Evolutionary conservation across 768 basidiomycete species (phyloP), one percentile per base, ranked within the genome.

Genomic region (Postia placenta): DNA sequence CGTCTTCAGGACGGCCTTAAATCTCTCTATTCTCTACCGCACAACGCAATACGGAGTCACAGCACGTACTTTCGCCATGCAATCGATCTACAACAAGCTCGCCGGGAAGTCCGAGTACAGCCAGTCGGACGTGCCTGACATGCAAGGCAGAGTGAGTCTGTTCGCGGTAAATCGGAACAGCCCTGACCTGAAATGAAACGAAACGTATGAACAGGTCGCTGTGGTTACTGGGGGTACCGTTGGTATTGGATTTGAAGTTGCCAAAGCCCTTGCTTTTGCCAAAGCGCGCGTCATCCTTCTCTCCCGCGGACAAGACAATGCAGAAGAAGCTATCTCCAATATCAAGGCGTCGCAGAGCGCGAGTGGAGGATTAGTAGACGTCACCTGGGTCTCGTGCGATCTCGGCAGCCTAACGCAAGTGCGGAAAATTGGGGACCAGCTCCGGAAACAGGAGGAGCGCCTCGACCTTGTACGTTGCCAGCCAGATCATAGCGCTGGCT

Each of bases 241-340:
- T 4, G 65, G 63, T 25, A 64, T 67, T 12, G 63, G 65, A 14
- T 63, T 56, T 26, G 64, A 68, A 42, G 63, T 66, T 26, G 62
- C 62, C 26, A 53, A 56, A 9, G 53, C 59, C 14, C 56, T 68
- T 30, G 62, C 65, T 1, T 49, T 57, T 12, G 60, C 62, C 3
- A 52, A 55, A 2, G 65, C 65, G 2, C 62, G 63, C 19, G 60
- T 64, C 19, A 52, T 65, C 17, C 20, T 66, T 24, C 47, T 66
- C 9, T 56, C 60, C 0, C 54, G 59, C 22, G 56, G 54, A 28
- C 30, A 48, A 12, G 64, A 66, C 23, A 39, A 60, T 37, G 64
- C 54, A 2, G 55, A 61, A 20, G 52, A 55, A 14, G 63, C 62
- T 11, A 50, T 65, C 35, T 40, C 44, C 5, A 50, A 59, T 20